Base-by-base conservation (phyloP, 768 basidiomycete genomes). In the Termitomyces sp. region DNA sequence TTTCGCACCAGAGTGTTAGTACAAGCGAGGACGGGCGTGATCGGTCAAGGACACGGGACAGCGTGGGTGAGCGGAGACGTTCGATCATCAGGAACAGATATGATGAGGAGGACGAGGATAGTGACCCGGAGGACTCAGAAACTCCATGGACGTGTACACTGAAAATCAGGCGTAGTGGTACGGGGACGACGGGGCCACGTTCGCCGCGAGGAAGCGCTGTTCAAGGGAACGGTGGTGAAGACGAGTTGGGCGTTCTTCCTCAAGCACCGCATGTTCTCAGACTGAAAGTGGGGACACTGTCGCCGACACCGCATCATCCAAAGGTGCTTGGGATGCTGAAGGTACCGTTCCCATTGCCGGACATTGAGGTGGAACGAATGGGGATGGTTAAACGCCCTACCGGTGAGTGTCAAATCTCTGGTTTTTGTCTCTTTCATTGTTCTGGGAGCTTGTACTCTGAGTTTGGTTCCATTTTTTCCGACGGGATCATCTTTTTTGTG, bases 71-170 rank as follows among this genome's bases (percentile, higher is more conserved):
- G 10, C 44, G 58, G 46, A 44, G 54, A 32, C 17, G 46, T 17
- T 58, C 60, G 14, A 46, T 54, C 19, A 27, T n/a, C 34, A 31
- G n/a, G 12, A 44, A 19, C 21, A 42, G 31, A 23, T 44, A 31
- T 2, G 40, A 56, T 19, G 58, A 59, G 5, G 84, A 86, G 47
- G 80, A 82, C 2, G 92, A 79, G 0, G 86, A 89, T 44, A 93
- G 90, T 58, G 96, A 98, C 62, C 91, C 95, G 0, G 95, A 98
- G 68, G 96, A 98, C 66, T 92, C 91, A 43, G 95, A 98, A 71
- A 95, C 93, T 23, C 94, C 96, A 0, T 98, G 95, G 95, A 85
- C 87, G 45, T 98, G 95, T 66, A 85, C 84, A n/a, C 77, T 94
- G 61, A 83, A 86, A 58, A 75, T 89, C 34, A 81, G 86, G 21